Base-by-base conservation (phyloP, 345 rosid species). In the Turritis glabra region DNA sequence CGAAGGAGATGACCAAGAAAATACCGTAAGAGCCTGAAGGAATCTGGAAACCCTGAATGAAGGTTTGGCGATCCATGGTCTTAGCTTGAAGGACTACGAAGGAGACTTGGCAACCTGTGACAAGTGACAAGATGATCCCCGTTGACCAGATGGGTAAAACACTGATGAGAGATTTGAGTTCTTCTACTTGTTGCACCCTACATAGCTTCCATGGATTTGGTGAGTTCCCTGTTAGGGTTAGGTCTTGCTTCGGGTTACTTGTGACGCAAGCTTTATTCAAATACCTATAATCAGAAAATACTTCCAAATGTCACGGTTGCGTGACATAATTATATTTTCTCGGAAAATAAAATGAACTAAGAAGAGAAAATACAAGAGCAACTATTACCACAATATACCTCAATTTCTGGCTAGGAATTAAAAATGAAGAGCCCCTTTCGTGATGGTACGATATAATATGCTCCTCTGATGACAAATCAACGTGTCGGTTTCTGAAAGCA, bases 131-230 rank as follows among this genome's bases (percentile, higher is more conserved):
- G 52, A 88, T 77, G 11, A 85, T 82, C 35, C 87, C 88, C 2
- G 89, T 75, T 8, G 90, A 85, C 85, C 89, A 86, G 1, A 89
- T 58, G 1, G 87, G 89, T 11, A 84, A 37, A 25, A 89, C 67
- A 30, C 41, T 81, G 33, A 89, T 71, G 4, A 89, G 69, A 52
- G 85, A 78, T 79, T 89, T 89, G 26, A 89, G 71, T 53, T 84
- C 89, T 69, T 87, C 91, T 8, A 85, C 91, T 84, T 85, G 89
- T 59, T 87, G 83, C 2, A 80, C 66, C 1, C 84, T 84, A 72
- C 88, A 89, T n/a, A 84, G 83, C 48, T 71, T 82, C 91, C 89
- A 84, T 3, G 81, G 80, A 47, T 80, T 69, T 19, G 54, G 25
- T 35, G 85, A 74, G 5, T 32, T 66, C 61, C 79, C 81, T 26